phyloP scores from a whole-genome alignment of 202 grass and related monocot species.

The Hordeum pubiflorum region DNA sequence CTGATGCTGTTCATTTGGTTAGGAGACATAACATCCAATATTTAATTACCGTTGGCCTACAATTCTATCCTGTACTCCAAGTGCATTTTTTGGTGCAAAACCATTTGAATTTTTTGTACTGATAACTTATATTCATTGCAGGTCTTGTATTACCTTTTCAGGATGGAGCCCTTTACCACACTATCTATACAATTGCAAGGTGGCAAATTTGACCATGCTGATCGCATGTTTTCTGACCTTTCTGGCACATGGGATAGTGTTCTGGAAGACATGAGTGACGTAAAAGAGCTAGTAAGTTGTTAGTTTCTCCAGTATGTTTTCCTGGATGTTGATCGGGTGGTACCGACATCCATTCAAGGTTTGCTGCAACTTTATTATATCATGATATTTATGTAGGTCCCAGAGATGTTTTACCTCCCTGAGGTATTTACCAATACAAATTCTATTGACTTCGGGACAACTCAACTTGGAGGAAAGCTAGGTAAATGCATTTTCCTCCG shows the following conservation, averaged over 20 bases:
- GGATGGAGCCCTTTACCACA: slow-evolving; percentile 95
- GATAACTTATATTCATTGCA: slow-evolving; percentile 29
- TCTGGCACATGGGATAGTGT: slow-evolving; percentile 93
- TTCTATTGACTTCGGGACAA: slow-evolving; percentile 86
- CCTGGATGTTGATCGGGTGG: slow-evolving; percentile 13
- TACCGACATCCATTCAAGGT: slow-evolving; percentile 17
- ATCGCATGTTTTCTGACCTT: slow-evolving; percentile 96
- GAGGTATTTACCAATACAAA: slow-evolving; percentile 85
- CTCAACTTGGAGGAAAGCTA: slow-evolving; percentile 94
- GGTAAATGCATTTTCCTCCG: slow-evolving; percentile 42
- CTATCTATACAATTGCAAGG: slow-evolving; percentile 96
- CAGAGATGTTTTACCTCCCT: slow-evolving; percentile 98
- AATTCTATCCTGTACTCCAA: slow-evolving; percentile 9
- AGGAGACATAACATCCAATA: slow-evolving; percentile 16
- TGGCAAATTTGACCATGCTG: slow-evolving; percentile 98
- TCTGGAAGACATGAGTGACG: slow-evolving; percentile 98
- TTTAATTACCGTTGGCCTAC: neutral
- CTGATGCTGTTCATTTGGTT: slow-evolving; percentile 9
- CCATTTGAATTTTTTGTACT: slow-evolving; percentile 8
- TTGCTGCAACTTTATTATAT: slow-evolving; percentile 24
- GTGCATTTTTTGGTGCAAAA: neutral
- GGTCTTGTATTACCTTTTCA: slow-evolving; percentile 92
- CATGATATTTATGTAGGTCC: slow-evolving; percentile 60
- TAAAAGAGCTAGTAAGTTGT: slow-evolving; percentile 93
- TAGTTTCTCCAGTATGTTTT: slow-evolving; percentile 23